These are phyloP conservation scores for Acacia crassicarpa DNA, from an alignment of 306 rosid species.

Conservation along the genomic window DNA sequence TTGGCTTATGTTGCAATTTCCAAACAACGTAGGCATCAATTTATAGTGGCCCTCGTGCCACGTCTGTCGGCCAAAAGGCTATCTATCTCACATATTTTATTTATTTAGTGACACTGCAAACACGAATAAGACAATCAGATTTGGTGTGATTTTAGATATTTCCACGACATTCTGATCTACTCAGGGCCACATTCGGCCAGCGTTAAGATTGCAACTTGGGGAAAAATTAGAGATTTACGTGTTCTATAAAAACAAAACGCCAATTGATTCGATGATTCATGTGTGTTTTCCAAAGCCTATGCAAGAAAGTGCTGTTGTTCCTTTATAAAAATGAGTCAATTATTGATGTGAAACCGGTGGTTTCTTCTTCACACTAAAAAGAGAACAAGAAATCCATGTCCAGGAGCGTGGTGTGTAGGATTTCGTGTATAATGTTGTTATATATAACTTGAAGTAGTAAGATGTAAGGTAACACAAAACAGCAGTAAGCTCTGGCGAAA, in stretches of 20 bases:
- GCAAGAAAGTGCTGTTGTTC: neutral
- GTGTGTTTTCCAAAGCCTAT: neutral
- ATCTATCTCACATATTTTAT: neutral
- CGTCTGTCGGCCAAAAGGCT: neutral
- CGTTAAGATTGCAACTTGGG: neutral
- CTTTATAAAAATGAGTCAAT: neutral
- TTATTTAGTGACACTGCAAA: neutral
- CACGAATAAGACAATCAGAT: neutral
- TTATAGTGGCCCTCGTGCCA: conserved; percentile 27
- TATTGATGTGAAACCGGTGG: neutral
- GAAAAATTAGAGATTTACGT: neutral
- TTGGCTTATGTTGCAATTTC: conserved; percentile 17
- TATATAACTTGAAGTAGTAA: neutral
- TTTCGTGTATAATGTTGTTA: neutral
- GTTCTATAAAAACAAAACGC: neutral
- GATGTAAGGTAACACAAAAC: neutral
- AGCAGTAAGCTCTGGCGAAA: neutral
- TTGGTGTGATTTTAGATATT: conserved; percentile 17
- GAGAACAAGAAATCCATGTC: neutral
- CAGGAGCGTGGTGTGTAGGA: neutral
- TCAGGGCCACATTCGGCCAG: neutral
- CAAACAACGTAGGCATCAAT: neutral
- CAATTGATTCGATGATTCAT: neutral
- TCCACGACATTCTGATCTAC: neutral
- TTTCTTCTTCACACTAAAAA: neutral